Conservation (phyloP, 1,284 basidiomycete genomes). For the Nidula niveotomentosa region DNA sequence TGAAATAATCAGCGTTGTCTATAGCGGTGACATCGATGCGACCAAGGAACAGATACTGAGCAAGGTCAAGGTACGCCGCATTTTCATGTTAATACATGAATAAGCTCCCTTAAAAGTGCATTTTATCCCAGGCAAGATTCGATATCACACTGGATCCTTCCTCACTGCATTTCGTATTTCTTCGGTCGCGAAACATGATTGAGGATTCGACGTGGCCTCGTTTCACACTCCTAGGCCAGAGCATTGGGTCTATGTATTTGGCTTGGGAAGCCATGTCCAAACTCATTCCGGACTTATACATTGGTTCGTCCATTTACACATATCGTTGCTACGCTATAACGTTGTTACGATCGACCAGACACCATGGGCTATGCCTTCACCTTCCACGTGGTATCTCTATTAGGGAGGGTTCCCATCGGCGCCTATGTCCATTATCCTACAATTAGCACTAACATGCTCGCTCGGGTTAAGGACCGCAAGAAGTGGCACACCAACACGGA, state of each 20-base stretch:
- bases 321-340: too few species aligned
- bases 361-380: conserved; percentile 99
- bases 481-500: conserved; percentile 71
- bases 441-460: conserved; percentile 93
- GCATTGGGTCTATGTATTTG: conserved; percentile 82
- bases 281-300: conserved; percentile 86
- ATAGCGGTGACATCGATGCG: conserved; percentile 84
- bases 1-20: conserved; percentile 79
- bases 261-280: conserved; percentile 79
- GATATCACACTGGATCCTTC: conserved; percentile 71
- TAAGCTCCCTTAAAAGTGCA: not conserved
- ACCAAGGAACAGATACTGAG: conserved; percentile 82
- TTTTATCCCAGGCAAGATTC: conserved; percentile 68
- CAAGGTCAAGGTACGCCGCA: conserved; percentile 72
- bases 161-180: conserved; percentile 77
- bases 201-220: conserved; percentile 84
- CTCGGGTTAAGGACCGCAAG: conserved; percentile 66
- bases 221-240: conserved; percentile 93
- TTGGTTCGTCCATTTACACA: conserved; percentile 54
- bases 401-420: conserved; percentile 73
- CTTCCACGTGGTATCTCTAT: conserved; percentile 71
- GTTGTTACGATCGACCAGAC: conserved; percentile 47
- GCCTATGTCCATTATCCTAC: conserved; percentile 98
- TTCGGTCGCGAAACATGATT: conserved; percentile 70
- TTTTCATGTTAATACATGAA: not conserved